Evolutionary conservation across 2,329 filamentous ascomycete genomes (phyloP), one percentile per base, ranked within the genome.

Genomic region (Calonectria honghensis): DNA sequence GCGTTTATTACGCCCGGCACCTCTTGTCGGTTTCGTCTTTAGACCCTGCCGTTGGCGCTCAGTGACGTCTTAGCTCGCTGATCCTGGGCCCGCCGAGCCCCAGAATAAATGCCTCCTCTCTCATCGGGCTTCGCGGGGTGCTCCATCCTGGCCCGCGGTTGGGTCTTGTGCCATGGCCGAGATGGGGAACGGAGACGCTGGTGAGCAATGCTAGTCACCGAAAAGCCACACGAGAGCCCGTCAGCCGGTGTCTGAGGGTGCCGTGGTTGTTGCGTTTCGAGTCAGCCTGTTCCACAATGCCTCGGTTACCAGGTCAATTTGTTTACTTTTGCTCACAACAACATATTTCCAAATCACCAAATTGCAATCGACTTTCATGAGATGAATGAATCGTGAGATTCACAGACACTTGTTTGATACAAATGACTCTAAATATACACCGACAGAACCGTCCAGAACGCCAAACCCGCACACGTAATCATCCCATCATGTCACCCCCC

Each of bases 401-500:
- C 45, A 72, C 71, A 32, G 31, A 52, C 63, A 41, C 61, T 45
- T 59, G 63, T n/a, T 24, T 63, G 27, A 51, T 54, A 48, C 41
- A 63, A n/a, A 75, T 77, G 72, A 72, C 67, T 76, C 63, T 61
- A 76, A 70, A 61, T 76, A 65, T 76, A 50, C 50, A 76, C 70
- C 70, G 68, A 75, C 69, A 75, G 66, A 39, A 65, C 72, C 54
- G 76, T 65, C 70, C 37, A 66, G 73, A 72, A 80, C 79, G 79
- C 79, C 79, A 74, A 79, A 41, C 37, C 54, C 57, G 29, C 51
- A 54, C 27, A 24, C 61, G 39, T 50, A 57, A 68, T 70, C 51
- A 67, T 64, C 45, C 66, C 29, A 37, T n/a, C 39, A 32, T 32
- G 24, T 37, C 48, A 54, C 45, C 45, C 1, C 45, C 29, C 29